Conservation (phyloP, 1,284 basidiomycete species). For the Hortiboletus rubellus region DNA sequence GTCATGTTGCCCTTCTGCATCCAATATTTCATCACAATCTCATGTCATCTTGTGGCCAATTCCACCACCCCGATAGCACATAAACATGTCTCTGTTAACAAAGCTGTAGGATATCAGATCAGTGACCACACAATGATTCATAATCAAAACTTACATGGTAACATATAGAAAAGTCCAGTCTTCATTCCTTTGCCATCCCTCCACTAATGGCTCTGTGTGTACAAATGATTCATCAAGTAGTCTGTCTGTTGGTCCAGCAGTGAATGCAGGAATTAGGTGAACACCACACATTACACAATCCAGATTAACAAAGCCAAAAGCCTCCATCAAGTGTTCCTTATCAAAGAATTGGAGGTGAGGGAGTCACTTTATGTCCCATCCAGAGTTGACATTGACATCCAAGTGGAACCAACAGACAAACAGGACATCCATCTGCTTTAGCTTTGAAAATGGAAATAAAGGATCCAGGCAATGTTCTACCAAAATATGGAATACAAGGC, state of each 20-base stretch:
- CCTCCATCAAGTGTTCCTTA: neutral
- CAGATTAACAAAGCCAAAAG: neutral
- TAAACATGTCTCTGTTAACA: neutral
- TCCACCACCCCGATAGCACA: too few relatives aligned
- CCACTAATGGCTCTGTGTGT: neutral
- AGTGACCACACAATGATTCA: neutral
- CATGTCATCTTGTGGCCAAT: too few relatives aligned
- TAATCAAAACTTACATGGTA: neutral
- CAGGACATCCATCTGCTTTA: neutral
- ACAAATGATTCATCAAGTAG: neutral
- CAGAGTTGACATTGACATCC: neutral
- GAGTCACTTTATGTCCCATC: neutral
- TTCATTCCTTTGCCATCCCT: neutral
- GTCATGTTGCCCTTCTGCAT: too few relatives aligned
- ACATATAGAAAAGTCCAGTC: neutral
- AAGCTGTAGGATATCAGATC: neutral
- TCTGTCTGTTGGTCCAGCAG: neutral
- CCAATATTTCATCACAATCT: too few relatives aligned
- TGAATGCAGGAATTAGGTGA: neutral
- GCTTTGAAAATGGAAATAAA: neutral
- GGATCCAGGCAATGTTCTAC: constrained; percentile 8
- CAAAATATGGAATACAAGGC: constrained; percentile 18
- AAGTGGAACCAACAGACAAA: neutral
- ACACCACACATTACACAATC: neutral
- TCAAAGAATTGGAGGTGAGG: neutral